phyloP scores from a whole-genome alignment of 179 eudicot species.

The Sideroxylon spinosum region DNA sequence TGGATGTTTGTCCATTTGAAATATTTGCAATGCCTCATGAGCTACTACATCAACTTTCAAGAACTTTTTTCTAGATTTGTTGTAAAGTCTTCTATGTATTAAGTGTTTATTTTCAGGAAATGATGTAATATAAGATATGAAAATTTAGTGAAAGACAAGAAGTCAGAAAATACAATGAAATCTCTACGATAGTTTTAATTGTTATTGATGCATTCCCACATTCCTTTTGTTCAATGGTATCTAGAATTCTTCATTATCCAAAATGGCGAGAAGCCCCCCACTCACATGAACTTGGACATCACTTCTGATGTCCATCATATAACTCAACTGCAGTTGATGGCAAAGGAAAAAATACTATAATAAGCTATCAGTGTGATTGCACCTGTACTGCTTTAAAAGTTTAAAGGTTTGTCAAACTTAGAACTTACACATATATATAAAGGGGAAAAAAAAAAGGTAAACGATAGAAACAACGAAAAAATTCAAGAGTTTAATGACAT shows the following conservation, averaged over 20 bases:
- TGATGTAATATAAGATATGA: neutral
- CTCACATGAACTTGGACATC: conserved; percentile 96
- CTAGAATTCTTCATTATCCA: conserved; percentile 87
- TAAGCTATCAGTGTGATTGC: neutral
- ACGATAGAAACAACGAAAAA: too few species aligned
- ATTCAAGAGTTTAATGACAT: too few species aligned
- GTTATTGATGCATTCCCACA: conserved; percentile 70
- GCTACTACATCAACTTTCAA: conserved; percentile 91
- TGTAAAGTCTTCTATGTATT: conserved; percentile 24
- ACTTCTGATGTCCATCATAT: conserved; percentile 92
- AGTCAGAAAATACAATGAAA: conserved; percentile 72
- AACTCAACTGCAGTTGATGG: conserved; percentile 59
- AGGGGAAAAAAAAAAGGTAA: too few species aligned
- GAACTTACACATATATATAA: too few species aligned
- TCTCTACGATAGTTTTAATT: conserved; percentile 67
- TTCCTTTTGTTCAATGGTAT: conserved; percentile 76
- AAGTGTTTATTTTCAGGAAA: neutral
- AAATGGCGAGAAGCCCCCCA: conserved; percentile 95
- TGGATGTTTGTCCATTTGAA: conserved; percentile 94
- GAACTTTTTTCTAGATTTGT: conserved; percentile 61
- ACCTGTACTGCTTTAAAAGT: neutral
- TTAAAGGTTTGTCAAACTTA: neutral
- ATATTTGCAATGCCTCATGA: conserved; percentile 92
- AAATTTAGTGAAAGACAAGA: too few species aligned
- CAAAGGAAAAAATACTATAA: neutral